Conservation (phyloP, 1,139 yeast species). For the Geotrichum siamense region DNA sequence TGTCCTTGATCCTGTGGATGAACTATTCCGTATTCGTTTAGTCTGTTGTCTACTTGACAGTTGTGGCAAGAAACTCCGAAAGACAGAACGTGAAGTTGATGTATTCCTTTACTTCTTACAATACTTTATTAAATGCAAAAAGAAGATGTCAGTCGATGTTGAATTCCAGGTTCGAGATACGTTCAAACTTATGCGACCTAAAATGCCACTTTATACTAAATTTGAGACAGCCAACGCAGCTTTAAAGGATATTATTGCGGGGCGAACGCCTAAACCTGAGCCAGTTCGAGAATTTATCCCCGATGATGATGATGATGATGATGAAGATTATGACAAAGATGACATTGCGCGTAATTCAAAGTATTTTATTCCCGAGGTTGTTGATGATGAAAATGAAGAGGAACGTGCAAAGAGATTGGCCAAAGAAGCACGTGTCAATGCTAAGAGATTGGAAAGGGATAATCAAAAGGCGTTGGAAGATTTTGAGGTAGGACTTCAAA, state of each 20-base stretch:
- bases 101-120: slow-evolving; percentile 59
- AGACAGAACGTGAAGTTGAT: slow-evolving; percentile 33
- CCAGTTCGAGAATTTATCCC: slow-evolving; percentile 22
- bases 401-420: slow-evolving; percentile 20
- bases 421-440: slow-evolving; percentile 19
- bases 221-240: slow-evolving; percentile 31
- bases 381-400: slow-evolving; percentile 20
- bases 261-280: slow-evolving; percentile 14
- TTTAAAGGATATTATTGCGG: slow-evolving; percentile 23
- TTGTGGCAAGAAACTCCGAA: slow-evolving; percentile 21
- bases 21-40: slow-evolving; percentile 66
- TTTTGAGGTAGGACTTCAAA: slow-evolving; percentile 34
- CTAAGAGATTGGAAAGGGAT: slow-evolving; percentile 22
- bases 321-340: slow-evolving; percentile 17
- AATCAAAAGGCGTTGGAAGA: slow-evolving; percentile 30
- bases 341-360: slow-evolving; percentile 19
- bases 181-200: slow-evolving; percentile 34
- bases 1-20: slow-evolving; percentile 53
- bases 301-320: slow-evolving; percentile 24
- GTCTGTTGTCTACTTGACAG: slow-evolving; percentile 38
- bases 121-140: slow-evolving; percentile 63
- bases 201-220: slow-evolving; percentile 38
- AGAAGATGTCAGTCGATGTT: slow-evolving; percentile 59
- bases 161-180: slow-evolving; percentile 47
- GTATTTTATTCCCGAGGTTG: slow-evolving; percentile 18